Conservation (phyloP, 805 yeast genomes). For the Ascoidea tarda region DNA sequence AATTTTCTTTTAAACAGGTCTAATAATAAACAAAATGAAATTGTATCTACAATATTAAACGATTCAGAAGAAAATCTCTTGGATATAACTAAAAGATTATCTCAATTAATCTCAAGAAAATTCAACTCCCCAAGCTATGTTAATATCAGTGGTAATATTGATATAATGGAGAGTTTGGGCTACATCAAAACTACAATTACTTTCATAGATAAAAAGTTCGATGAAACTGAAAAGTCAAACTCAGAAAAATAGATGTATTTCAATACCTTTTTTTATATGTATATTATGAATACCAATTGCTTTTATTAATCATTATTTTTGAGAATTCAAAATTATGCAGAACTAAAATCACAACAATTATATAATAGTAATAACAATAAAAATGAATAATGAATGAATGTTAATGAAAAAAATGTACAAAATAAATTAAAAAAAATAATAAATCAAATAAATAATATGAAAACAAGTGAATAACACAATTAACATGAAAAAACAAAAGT, state of each 20-base stretch:
- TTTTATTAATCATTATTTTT: no score
- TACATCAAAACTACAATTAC: slow-evolving; percentile 17
- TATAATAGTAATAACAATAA: no score
- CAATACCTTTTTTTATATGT: no score
- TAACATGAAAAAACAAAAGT: not conserved
- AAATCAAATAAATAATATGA: not conserved
- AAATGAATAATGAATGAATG: no score
- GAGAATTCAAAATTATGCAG: no score
- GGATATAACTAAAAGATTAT: slow-evolving; percentile 29
- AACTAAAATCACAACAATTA: no score
- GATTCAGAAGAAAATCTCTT: slow-evolving; percentile 24
- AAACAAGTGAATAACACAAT: not conserved
- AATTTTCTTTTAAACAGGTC: slow-evolving; percentile 11
- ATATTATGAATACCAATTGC: no score
- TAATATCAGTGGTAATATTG: slow-evolving; percentile 25
- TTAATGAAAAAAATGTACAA: no score
- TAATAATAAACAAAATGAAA: slow-evolving; percentile 6
- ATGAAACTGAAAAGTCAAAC: no score
- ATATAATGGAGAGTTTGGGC: slow-evolving; percentile 19
- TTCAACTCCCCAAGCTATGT: slow-evolving; percentile 30
- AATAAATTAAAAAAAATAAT: not conserved
- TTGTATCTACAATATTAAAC: slow-evolving; percentile 24
- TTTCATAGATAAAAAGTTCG: slow-evolving; percentile 10
- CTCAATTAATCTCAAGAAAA: slow-evolving; percentile 25
- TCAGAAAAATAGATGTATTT: no score